Conservation (phyloP, 164 flowering plant species). For the Hamamelis virginiana region DNA sequence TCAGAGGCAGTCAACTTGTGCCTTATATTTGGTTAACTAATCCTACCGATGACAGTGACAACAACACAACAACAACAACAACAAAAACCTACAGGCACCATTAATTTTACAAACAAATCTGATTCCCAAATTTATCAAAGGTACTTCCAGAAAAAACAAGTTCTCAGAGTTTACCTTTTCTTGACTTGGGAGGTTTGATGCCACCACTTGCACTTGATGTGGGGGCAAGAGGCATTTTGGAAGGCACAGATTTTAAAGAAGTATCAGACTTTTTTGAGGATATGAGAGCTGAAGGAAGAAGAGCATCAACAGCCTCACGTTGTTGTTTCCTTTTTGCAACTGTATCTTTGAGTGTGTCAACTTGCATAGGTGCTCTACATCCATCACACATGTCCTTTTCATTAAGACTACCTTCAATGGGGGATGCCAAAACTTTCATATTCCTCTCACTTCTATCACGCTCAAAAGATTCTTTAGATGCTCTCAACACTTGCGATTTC, state of each 20-base stretch:
- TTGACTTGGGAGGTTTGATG: slow-evolving; percentile 41
- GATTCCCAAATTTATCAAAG: neutral
- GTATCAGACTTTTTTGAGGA: slow-evolving; percentile 64
- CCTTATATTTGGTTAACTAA: too few relatives aligned
- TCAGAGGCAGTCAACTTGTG: too few relatives aligned
- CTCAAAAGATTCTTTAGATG: slow-evolving; percentile 15
- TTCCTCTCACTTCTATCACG: slow-evolving; percentile 19
- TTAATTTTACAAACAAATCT: neutral
- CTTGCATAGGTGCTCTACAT: slow-evolving; percentile 17
- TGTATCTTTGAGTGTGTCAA: slow-evolving; percentile 27
- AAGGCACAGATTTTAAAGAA: slow-evolving; percentile 29
- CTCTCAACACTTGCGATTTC: slow-evolving; percentile 11
- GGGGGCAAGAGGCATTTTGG: slow-evolving; percentile 43
- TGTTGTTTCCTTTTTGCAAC: slow-evolving; percentile 63
- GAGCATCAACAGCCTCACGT: slow-evolving; percentile 86
- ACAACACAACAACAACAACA: too few relatives aligned
- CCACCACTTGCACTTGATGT: slow-evolving; percentile 21
- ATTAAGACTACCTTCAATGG: slow-evolving; percentile 17
- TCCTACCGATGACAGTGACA: neutral
- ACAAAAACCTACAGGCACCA: neutral
- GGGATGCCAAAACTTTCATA: slow-evolving; percentile 17
- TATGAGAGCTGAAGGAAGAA: slow-evolving; percentile 72
- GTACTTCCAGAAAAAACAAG: neutral
- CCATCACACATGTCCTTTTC: slow-evolving; percentile 21
- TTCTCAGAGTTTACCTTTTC: slow-evolving; percentile 33